phyloP scores from a whole-genome alignment of 352 stramenopile genomes.

The Phytophthora aleatoria region DNA sequence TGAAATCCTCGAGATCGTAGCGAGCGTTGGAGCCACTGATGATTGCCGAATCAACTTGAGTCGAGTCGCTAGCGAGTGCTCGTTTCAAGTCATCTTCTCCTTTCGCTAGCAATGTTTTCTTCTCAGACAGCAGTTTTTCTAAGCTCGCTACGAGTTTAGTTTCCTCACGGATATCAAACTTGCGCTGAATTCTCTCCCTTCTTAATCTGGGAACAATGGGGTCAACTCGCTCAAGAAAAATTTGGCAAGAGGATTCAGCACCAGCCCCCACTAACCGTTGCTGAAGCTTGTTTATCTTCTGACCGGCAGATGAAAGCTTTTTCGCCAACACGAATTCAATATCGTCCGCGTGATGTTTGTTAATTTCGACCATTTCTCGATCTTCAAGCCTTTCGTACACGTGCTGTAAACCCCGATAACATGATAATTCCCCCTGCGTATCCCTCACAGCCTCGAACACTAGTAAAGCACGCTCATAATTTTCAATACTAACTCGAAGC shows the following conservation, averaged over 20 bases:
- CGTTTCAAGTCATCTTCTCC: slow-evolving; percentile 71
- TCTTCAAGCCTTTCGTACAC: slow-evolving; percentile 57
- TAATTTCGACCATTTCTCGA: slow-evolving; percentile 46
- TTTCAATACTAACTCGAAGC: slow-evolving; percentile 53
- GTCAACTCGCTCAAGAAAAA: slow-evolving; percentile 67
- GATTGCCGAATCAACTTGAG: slow-evolving; percentile 69
- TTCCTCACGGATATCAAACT: slow-evolving; percentile 66
- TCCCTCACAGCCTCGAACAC: slow-evolving; percentile 58
- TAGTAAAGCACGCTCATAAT: slow-evolving; percentile 58
- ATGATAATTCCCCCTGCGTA: slow-evolving; percentile 48
- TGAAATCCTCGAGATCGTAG: slow-evolving; percentile 82
- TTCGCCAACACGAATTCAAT: slow-evolving; percentile 71
- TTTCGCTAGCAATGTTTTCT: slow-evolving; percentile 57
- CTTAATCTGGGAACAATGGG: slow-evolving; percentile 65
- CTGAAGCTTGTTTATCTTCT: slow-evolving; percentile 53
- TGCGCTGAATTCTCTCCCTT: slow-evolving; percentile 58
- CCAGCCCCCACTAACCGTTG: slow-evolving; percentile 63
- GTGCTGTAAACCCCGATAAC: slow-evolving; percentile 63
- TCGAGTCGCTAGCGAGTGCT: slow-evolving; percentile 63
- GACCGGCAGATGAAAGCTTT: slow-evolving; percentile 43
- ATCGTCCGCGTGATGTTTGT: slow-evolving; percentile 59
- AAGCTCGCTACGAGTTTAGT: slow-evolving; percentile 54
- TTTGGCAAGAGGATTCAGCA: slow-evolving; percentile 64
- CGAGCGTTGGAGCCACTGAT: slow-evolving; percentile 59
- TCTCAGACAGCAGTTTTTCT: slow-evolving; percentile 59